Evolutionary conservation across 148 eudicot species (phyloP).

Genomic region (Rheum nobile): DNA sequence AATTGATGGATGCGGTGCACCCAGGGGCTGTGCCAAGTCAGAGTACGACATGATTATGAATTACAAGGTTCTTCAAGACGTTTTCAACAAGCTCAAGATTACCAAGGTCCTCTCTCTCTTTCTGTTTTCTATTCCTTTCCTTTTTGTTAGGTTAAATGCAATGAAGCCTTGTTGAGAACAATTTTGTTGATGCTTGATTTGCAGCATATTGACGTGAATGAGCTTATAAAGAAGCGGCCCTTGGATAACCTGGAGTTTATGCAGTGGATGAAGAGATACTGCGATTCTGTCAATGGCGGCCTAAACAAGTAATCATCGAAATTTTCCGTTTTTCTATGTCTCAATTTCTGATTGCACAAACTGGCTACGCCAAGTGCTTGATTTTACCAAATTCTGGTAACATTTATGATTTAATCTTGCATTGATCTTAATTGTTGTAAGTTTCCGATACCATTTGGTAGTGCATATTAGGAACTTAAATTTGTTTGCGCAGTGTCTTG

Average conservation of each 20-base stretch:
- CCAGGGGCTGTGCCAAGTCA: conserved; percentile 81
- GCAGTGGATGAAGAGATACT: conserved; percentile 97
- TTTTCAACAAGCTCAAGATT: conserved; percentile 79
- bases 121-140: not conserved
- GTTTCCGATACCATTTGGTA: too few species aligned
- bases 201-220: conserved; percentile 86
- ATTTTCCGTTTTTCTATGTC: not conserved
- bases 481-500: not conserved
- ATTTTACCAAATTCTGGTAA: not conserved
- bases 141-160: not conserved
- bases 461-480: not conserved
- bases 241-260: conserved; percentile 89
- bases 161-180: not conserved
- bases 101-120: conserved; percentile 37
- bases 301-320: conserved; percentile 28
- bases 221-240: conserved; percentile 74
- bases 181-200: conserved; percentile 5
- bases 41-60: conserved; percentile 95
- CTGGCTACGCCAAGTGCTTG: not conserved
- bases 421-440: too few species aligned
- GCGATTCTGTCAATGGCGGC: conserved; percentile 63
- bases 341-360: not conserved
- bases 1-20: conserved; percentile 81
- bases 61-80: too few species aligned
- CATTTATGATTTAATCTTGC: not conserved